These are phyloP conservation scores for Lolium rigidum DNA, from an alignment of 176 grass and related monocot species.

Conservation along the genomic window DNA sequence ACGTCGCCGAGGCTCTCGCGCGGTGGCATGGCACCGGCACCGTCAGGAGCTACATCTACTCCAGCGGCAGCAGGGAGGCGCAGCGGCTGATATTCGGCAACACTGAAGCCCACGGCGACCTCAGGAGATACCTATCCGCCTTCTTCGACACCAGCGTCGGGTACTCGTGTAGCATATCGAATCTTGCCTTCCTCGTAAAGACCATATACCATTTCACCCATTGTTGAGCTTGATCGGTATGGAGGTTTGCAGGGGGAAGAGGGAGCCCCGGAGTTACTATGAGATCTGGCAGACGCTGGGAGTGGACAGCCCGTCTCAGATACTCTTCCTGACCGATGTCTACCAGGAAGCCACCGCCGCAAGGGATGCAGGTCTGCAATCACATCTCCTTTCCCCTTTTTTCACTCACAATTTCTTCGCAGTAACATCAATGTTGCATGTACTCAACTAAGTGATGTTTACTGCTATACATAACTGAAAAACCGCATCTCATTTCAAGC, in stretches of 20 bases:
- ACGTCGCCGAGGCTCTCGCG: constrained; percentile 68
- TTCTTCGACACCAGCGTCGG: constrained; percentile 92
- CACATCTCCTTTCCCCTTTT: neutral
- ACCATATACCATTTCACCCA: neutral
- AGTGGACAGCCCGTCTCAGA: constrained; percentile 74
- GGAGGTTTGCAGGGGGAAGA: constrained; percentile 60
- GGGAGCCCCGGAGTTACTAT: constrained; percentile 71
- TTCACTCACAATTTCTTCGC: neutral
- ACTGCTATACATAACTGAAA: too few relatives aligned
- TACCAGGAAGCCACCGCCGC: constrained; percentile 79
- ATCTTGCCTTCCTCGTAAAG: neutral
- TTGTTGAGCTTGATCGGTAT: constrained; percentile 12
- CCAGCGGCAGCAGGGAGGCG: constrained; percentile 96
- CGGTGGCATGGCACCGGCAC: constrained; percentile 68
- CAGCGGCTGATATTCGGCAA: constrained; percentile 93
- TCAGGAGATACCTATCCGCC: constrained; percentile 74
- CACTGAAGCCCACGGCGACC: constrained; percentile 70
- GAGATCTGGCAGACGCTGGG: constrained; percentile 84
- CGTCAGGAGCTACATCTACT: constrained; percentile 92
- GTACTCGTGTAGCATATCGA: constrained; percentile 4
- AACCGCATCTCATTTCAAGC: neutral
- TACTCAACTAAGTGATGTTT: neutral
- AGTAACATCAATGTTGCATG: neutral
- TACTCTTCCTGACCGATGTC: constrained; percentile 88
- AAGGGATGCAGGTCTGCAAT: constrained; percentile 66